A percentile compares a stretch with the other conserved stretches of the same genome.
These are phyloP conservation scores for Babesia gibsoni DNA, from an alignment of 169 alveolate species.

Conservation along the genomic window DNA sequence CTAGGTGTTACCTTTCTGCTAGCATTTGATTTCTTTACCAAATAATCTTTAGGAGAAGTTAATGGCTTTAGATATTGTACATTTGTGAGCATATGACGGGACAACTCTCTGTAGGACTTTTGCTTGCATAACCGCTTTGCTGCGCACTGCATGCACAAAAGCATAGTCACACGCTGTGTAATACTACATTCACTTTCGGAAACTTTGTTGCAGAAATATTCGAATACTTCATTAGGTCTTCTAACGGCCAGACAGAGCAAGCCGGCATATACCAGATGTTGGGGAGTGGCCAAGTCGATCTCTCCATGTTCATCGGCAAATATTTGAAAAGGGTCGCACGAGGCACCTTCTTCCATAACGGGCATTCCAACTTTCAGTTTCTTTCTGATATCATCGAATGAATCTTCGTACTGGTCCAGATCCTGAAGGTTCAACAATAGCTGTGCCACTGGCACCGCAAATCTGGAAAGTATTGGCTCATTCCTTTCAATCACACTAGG, in stretches of 20 bases:
- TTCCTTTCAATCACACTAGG: conserved; percentile 22
- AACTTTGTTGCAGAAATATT: background rate
- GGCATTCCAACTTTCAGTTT: background rate
- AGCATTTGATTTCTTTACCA: no score
- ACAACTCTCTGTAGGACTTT: background rate
- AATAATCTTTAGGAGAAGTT: no score
- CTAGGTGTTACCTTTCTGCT: no score
- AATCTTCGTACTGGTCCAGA: conserved; percentile 37
- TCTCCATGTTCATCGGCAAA: background rate
- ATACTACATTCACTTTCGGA: conserved; percentile 35
- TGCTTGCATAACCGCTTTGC: background rate
- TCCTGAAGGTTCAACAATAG: conserved; percentile 30
- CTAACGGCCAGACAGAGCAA: background rate
- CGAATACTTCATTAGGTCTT: conserved; percentile 11
- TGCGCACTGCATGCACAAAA: conserved; percentile 35
- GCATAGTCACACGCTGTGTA: conserved; percentile 9
- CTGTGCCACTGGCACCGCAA: conserved; percentile 35
- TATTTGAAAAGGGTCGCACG: background rate
- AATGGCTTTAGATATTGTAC: no score
- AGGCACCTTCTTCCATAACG: background rate
- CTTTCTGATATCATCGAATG: background rate
- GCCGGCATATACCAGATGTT: conserved; percentile 19
- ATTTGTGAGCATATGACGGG: no score
- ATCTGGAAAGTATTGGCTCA: conserved; percentile 39
- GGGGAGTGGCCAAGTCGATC: conserved; percentile 11